Evolutionary conservation across 2,329 filamentous ascomycete genomes (phyloP).

Genomic region (Cytospora chrysosperma): DNA sequence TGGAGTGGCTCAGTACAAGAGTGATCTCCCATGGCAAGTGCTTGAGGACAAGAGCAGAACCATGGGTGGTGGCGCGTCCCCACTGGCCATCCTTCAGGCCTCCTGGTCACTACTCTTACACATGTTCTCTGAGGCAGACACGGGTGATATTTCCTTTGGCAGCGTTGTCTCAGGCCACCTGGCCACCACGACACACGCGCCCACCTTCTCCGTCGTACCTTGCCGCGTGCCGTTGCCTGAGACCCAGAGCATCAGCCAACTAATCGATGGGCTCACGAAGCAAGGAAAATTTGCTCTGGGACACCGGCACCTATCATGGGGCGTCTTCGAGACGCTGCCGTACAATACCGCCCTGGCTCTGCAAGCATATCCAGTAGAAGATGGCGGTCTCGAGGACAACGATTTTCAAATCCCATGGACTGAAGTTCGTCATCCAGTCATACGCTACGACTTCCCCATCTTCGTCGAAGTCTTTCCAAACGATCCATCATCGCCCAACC

Average conservation of each 20-base stretch:
- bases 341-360: constrained; percentile 38
- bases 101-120: constrained; percentile 37
- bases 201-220: constrained; percentile 37
- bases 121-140: constrained; percentile 34
- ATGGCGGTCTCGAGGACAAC: background rate
- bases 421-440: constrained; percentile 18
- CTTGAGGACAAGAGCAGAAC: constrained; percentile 26
- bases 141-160: constrained; percentile 36
- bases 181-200: constrained; percentile 32
- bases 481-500: background rate
- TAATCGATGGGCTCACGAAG: constrained; percentile 25
- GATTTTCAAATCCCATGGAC: constrained; percentile 19
- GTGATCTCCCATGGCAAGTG: constrained; percentile 18
- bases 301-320: constrained; percentile 31
- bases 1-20: constrained; percentile 20
- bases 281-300: constrained; percentile 19
- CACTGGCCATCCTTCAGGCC: constrained; percentile 37
- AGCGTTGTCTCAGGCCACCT: constrained; percentile 35
- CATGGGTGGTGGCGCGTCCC: constrained; percentile 31
- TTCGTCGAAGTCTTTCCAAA: constrained; percentile 25
- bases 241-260: constrained; percentile 19
- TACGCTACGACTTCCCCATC: constrained; percentile 27
- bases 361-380: constrained; percentile 32
- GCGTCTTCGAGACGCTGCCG: constrained; percentile 31
- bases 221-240: constrained; percentile 31